Base-by-base conservation (phyloP, 768 basidiomycete species). In the Amanita subjunquillea region DNA sequence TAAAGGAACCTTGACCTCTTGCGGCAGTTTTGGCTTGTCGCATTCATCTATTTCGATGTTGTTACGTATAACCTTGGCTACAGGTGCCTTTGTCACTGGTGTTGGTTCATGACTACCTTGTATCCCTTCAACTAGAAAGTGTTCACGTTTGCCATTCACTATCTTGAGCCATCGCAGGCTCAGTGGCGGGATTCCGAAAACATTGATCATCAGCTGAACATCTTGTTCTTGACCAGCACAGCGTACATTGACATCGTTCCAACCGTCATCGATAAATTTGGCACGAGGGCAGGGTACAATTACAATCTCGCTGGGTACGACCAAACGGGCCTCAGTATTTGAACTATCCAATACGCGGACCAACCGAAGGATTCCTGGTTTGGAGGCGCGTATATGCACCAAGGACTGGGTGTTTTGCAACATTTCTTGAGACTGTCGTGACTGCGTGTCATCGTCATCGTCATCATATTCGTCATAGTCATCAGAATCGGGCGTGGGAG, bases 251-350 rank as follows among this genome's bases (percentile, higher is more conserved):
- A 76, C 65, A 29, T 67, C 62, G 7, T 65, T 50, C 32, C 59
- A 55, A 38, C 67, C 61, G 52, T 75, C 69, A 48, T 74, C 67
- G 25, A 75, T 66, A 60, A 92, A 93, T 58, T 78, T 76, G 3
- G 83, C 90, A 4, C 70, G 73, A 5, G 93, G 93, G 62, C 93
- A 96, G 17, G 91, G 87, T 10, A 84, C 88, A 41, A 95, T 71
- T 0, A 79, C 75, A 30, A 91, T 76, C 54, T 85, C 79, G 12
- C 74, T 73, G 41, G 82, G 71, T 50, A 76, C 73, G 51, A 76
- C 66, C n/a, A 94, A 68, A 25, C 88, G 82, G 36, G 91, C 89
- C 40, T 85, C 83, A 40, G 81, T 79, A 39, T 80, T 78, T 2
- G 81, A 79, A 10, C 74, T 66, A 62, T 94, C 92, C 17, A 80